Evolutionary conservation across 768 basidiomycete genomes (phyloP).

Genomic region (Xerocomellus chrysenteron): DNA sequence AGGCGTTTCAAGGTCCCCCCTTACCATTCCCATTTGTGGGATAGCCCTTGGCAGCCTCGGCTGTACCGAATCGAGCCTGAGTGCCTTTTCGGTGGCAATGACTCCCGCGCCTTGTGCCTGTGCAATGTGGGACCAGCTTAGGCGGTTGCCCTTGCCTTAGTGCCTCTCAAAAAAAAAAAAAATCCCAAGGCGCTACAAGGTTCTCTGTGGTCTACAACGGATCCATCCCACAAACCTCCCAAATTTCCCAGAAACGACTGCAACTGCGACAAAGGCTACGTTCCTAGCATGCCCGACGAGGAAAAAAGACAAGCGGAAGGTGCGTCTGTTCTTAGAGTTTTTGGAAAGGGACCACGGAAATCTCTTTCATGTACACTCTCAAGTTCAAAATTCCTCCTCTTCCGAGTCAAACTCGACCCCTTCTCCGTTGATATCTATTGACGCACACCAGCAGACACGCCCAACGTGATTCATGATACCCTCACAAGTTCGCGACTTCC

Average conservation of each 20-base stretch:
- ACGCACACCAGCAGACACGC: too few relatives aligned
- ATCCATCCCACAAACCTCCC: conserved; percentile 9
- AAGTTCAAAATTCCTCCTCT: background rate
- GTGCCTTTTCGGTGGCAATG: too few relatives aligned
- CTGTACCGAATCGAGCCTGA: too few relatives aligned
- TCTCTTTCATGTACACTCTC: background rate
- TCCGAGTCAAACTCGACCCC: conserved; percentile 1
- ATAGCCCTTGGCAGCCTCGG: too few relatives aligned
- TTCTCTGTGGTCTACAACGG: conserved; percentile 14
- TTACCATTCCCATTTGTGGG: too few relatives aligned
- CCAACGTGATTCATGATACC: too few relatives aligned
- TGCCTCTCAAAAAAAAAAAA: too few relatives aligned
- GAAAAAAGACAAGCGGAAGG: conserved; percentile 22
- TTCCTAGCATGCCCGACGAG: conserved; percentile 16
- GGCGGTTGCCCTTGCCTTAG: too few relatives aligned
- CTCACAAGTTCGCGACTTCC: too few relatives aligned
- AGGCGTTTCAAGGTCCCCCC: too few relatives aligned
- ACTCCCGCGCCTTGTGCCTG: too few relatives aligned
- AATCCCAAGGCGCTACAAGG: background rate
- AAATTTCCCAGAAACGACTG: conserved; percentile 1
- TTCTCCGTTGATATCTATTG: background rate
- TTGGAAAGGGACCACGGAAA: background rate
- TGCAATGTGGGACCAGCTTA: too few relatives aligned
- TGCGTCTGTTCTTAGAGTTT: conserved; percentile 10
- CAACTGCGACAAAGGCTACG: background rate